Conservation (phyloP, 75 land plant genomes). For the Ceratopteris richardii region DNA sequence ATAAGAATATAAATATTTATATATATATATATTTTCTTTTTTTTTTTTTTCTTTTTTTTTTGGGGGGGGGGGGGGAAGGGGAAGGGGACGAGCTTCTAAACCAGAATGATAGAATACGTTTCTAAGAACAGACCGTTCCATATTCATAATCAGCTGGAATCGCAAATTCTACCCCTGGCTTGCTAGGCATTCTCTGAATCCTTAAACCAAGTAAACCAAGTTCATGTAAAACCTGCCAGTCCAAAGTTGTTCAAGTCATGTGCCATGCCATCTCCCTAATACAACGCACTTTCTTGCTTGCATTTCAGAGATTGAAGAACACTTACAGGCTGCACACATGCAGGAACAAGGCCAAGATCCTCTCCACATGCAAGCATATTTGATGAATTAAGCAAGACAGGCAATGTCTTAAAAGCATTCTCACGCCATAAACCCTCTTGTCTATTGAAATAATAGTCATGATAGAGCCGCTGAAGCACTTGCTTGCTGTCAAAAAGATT, state of each 20-base stretch:
- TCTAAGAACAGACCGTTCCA: slow-evolving; percentile 57
- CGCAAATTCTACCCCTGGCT: slow-evolving; percentile 77
- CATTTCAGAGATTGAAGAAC: neutral
- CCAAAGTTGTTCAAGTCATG: neutral
- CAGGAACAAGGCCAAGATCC: slow-evolving; percentile 93
- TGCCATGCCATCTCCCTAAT: neutral
- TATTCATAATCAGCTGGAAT: slow-evolving; percentile 84
- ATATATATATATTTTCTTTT: too few species aligned
- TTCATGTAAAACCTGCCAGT: slow-evolving; percentile 83
- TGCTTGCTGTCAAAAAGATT: slow-evolving; percentile 52
- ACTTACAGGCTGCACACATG: slow-evolving; percentile 91
- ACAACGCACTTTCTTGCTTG: neutral
- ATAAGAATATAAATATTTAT: too few species aligned
- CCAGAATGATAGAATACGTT: too few species aligned
- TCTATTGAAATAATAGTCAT: slow-evolving; percentile 88
- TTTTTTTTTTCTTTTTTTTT: too few species aligned
- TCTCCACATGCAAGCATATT: slow-evolving; percentile 98
- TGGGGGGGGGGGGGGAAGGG: too few species aligned
- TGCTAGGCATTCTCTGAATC: slow-evolving; percentile 95
- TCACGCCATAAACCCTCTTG: slow-evolving; percentile 88
- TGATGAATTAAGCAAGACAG: slow-evolving; percentile 84
- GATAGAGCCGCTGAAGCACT: slow-evolving; percentile 61
- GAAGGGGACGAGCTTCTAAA: too few species aligned
- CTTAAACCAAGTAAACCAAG: slow-evolving; percentile 89
- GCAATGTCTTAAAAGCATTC: slow-evolving; percentile 91